phyloP scores from a whole-genome alignment of 768 basidiomycete genomes.

The Porpolomopsis calyptriformis region DNA sequence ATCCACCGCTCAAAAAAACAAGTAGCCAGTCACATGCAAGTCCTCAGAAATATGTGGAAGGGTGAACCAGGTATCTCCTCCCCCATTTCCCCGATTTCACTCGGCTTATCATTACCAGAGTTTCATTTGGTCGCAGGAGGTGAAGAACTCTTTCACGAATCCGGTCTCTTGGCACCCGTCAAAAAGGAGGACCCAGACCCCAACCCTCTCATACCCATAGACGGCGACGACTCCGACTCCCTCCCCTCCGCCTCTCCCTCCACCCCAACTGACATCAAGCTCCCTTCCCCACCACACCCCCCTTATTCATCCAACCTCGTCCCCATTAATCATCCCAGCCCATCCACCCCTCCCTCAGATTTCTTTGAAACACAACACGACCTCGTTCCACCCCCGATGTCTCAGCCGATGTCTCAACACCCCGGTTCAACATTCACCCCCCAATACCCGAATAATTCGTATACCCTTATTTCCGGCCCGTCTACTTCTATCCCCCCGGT shows the following conservation, averaged over 20 bases:
- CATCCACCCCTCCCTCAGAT: too few species aligned
- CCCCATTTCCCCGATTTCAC: slow-evolving; percentile 10
- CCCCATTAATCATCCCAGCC: not conserved
- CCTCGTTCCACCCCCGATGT: too few species aligned
- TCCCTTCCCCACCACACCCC: not conserved
- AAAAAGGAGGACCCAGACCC: slow-evolving; percentile 47
- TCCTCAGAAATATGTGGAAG: slow-evolving; percentile 82
- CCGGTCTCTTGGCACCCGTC: slow-evolving; percentile 35
- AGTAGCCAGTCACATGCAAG: slow-evolving; percentile 83
- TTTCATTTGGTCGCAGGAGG: slow-evolving; percentile 73
- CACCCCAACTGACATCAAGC: not conserved
- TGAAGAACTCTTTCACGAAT: slow-evolving; percentile 55
- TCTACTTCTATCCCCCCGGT: not conserved
- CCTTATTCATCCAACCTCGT: not conserved
- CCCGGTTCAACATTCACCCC: not conserved
- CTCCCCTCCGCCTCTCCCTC: slow-evolving; percentile 7
- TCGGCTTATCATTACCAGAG: slow-evolving; percentile 30
- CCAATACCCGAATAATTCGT: not conserved
- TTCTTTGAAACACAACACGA: too few species aligned
- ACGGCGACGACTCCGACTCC: slow-evolving; percentile 32
- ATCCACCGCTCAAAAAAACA: slow-evolving; percentile 76
- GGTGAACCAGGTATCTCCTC: slow-evolving; percentile 51
- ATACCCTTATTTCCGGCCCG: not conserved
- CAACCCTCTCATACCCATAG: slow-evolving; percentile 32
- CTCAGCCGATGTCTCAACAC: not conserved